Conservation (phyloP, 2,329 filamentous ascomycete genomes). For the Fusarium sp. region DNA sequence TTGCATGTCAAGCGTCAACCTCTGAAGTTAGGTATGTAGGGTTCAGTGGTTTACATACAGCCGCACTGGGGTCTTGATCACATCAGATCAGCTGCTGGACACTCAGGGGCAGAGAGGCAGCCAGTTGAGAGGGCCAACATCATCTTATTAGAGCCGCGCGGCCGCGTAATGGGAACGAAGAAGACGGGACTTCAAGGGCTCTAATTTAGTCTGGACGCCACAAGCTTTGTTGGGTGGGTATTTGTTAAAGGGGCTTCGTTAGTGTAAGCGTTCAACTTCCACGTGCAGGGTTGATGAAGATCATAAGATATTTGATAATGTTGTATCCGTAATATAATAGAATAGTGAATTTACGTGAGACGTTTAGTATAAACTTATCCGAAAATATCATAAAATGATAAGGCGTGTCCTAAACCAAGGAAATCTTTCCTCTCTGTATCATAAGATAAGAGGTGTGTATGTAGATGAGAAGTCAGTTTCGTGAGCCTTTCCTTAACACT, state of each 20-base stretch:
- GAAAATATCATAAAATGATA: no score
- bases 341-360: no score
- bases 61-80: conserved; percentile 1
- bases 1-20: not conserved
- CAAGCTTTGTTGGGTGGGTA: conserved; percentile 7
- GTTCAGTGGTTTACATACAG: conserved; percentile 6
- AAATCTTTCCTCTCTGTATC: no score
- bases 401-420: no score
- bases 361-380: no score
- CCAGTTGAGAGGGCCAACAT: conserved; percentile 7
- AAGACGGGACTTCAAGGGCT: conserved; percentile 11
- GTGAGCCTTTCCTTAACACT: no score
- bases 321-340: no score
- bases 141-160: conserved; percentile 7
- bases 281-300: not conserved
- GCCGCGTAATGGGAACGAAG: conserved; percentile 23
- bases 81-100: not conserved
- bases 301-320: not conserved
- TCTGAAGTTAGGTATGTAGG: not conserved
- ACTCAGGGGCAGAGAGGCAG: conserved; percentile 34
- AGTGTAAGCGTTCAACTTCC: not conserved
- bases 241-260: not conserved
- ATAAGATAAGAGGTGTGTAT: no score
- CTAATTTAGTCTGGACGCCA: conserved; percentile 18
- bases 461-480: no score